Percentiles rank a stretch among this genome's conserved stretches.
Evolutionary conservation across 2,329 filamentous ascomycete species (phyloP).

Genomic region (Anisogramma anomala): DNA sequence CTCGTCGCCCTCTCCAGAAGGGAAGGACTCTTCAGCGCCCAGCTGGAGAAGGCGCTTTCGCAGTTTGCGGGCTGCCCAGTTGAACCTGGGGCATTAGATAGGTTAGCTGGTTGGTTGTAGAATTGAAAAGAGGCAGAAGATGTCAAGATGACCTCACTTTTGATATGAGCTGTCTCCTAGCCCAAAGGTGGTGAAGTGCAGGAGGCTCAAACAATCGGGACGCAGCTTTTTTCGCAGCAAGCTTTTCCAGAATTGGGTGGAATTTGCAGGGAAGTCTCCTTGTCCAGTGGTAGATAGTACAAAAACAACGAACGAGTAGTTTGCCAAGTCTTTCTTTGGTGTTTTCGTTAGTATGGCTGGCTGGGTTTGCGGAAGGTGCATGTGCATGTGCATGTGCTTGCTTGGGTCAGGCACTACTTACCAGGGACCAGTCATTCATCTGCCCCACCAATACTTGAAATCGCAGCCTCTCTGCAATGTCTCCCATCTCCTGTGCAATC

Average conservation of each 20-base stretch:
- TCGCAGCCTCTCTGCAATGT: slow-evolving; percentile 61
- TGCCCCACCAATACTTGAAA: slow-evolving; percentile 67
- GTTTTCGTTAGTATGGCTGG: slow-evolving; percentile 13
- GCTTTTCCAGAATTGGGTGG: slow-evolving; percentile 70
- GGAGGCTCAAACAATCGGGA: slow-evolving; percentile 51
- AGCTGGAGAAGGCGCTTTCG: slow-evolving; percentile 75
- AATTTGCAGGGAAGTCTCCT: slow-evolving; percentile 82
- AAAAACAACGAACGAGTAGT: slow-evolving; percentile 56
- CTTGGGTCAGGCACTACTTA: too few species aligned
- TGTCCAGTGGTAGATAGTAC: slow-evolving; percentile 88
- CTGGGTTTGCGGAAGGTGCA: too few species aligned
- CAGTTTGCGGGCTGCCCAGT: slow-evolving; percentile 84
- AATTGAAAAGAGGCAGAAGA: not conserved
- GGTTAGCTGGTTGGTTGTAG: not conserved
- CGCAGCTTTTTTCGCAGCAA: slow-evolving; percentile 69
- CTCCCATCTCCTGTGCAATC: slow-evolving; percentile 72
- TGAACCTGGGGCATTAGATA: slow-evolving; percentile 50
- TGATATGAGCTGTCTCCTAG: slow-evolving; percentile 90
- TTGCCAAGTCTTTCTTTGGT: slow-evolving; percentile 37
- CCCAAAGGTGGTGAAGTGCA: slow-evolving; percentile 78
- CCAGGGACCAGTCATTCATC: slow-evolving; percentile 64
- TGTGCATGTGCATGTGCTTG: too few species aligned
- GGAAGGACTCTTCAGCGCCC: slow-evolving; percentile 65
- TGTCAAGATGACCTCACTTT: slow-evolving; percentile 49
- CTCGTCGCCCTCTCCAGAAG: slow-evolving; percentile 80